Base-by-base conservation (phyloP, 257 asterid species). In the Fraxinus americana region DNA sequence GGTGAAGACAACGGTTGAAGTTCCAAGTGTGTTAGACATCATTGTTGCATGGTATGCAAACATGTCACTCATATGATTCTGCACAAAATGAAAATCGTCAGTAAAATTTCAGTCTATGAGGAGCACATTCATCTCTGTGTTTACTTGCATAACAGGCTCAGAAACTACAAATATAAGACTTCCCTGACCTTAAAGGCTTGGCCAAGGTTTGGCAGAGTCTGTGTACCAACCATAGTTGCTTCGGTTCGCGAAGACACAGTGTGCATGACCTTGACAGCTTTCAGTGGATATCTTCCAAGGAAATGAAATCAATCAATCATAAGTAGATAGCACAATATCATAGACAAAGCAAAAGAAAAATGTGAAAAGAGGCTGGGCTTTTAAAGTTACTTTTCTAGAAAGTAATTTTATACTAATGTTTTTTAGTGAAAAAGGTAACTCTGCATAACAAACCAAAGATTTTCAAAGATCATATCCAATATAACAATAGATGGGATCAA, bases 21-120 rank as follows among this genome's bases (percentile, higher is more conserved):
- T 94, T 78, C 95, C 97, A 54, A 94, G 93, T 17, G 98, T 94
- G 88, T 94, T 92, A 63, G 99, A 91, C 94, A 94, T 94, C 97
- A 90, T 92, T 17, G 97, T 94, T 71, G 97, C 97, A 90, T 94
- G 99, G 88, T 85, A 92, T 54, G 98, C 99, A 87, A 94, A 94
- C 97, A 94, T 92, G 79, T 94, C 99, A 2, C 99, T 94, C 98
- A 89, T 94, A 74, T 92, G 99, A 76, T 94, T 94, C 99, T 94
- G 97, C 86, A 82, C 50, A 82, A 74, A 71, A 78, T 65, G 73
- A 54, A 74, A 68, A 74, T 48, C 65, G 59, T 59, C 25, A 77
- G 63, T 29, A 74, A 50, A 76, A 38, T 17, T 65, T 75, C 63
- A 78, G 41, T 54, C 67, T 78, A 63, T 34, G 73, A 61, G 72